Evolutionary conservation across 1,139 yeast species (phyloP).

Genomic region (Candida tunisiensis): DNA sequence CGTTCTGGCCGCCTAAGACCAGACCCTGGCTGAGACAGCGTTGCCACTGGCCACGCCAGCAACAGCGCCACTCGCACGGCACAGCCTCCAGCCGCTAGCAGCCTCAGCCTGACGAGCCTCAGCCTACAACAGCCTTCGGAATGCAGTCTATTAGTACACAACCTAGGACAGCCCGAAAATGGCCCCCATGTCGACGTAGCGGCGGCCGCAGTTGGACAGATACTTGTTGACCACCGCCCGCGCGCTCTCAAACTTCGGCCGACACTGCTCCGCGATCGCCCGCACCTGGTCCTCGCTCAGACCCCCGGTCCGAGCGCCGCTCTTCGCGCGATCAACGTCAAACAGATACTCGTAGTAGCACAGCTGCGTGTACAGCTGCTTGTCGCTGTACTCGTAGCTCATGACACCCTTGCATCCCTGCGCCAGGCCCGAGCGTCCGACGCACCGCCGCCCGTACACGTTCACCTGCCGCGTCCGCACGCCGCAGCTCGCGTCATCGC

Average conservation of each 20-base stretch:
- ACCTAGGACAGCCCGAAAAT: constrained; percentile 32
- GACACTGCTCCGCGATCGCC: constrained; percentile 70
- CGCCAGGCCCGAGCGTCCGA: constrained; percentile 44
- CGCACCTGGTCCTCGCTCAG: constrained; percentile 28
- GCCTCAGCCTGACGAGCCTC: too few species aligned
- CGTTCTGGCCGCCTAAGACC: too few species aligned
- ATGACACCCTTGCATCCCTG: constrained; percentile 73
- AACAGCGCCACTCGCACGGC: too few species aligned
- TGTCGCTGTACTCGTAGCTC: constrained; percentile 63
- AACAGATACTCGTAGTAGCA: constrained; percentile 65
- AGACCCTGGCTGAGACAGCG: too few species aligned
- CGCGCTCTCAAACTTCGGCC: constrained; percentile 39
- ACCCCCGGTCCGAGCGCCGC: constrained; percentile 16
- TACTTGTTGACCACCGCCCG: constrained; percentile 58
- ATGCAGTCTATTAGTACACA: not conserved
- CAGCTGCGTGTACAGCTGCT: constrained; percentile 73
- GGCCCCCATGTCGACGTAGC: constrained; percentile 76
- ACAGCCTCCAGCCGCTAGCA: too few species aligned
- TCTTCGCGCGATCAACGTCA: constrained; percentile 67
- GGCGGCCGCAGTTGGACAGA: constrained; percentile 69
- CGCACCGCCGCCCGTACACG: constrained; percentile 79
- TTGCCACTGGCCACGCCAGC: too few species aligned
- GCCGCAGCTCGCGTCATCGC: constrained; percentile 80
- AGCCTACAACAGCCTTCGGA: not conserved
- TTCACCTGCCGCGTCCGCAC: constrained; percentile 68